Percentiles rank a stretch among this genome's conserved stretches.
Conservation (phyloP, 1,284 basidiomycete species). For the Papiliotrema terrestris region DNA sequence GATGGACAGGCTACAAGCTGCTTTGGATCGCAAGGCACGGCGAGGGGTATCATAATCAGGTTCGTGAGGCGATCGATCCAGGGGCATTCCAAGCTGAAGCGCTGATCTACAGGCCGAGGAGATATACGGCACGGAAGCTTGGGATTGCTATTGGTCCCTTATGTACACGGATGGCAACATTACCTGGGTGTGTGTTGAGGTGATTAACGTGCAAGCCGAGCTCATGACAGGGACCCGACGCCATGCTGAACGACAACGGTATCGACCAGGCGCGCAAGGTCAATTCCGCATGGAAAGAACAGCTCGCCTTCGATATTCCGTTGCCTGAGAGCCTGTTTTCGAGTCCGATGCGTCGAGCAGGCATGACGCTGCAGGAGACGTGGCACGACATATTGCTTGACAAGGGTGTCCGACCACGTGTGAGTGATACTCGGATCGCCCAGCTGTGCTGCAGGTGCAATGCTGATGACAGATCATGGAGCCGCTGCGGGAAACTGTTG, state of each 20-base stretch:
- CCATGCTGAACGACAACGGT: too few species aligned
- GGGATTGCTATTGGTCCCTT: slow-evolving; percentile 37
- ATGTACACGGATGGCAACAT: slow-evolving; percentile 31
- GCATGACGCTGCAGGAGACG: slow-evolving; percentile 35
- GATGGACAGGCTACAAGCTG: slow-evolving; percentile 40
- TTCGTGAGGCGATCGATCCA: slow-evolving; percentile 3
- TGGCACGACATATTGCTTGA: slow-evolving; percentile 31
- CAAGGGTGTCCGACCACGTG: too few species aligned
- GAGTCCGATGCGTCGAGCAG: slow-evolving; percentile 30
- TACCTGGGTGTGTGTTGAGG: slow-evolving; percentile 21
- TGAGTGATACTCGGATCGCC: too few species aligned
- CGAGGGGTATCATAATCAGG: slow-evolving; percentile 37
- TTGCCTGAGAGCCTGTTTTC: slow-evolving; percentile 36
- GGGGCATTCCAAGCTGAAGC: too few species aligned
- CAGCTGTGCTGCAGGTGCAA: too few species aligned
- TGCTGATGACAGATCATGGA: too few species aligned
- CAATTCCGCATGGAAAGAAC: too few species aligned
- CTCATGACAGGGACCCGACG: too few species aligned
- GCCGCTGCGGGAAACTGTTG: too few species aligned
- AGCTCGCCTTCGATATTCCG: not conserved
- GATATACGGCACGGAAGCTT: slow-evolving; percentile 38
- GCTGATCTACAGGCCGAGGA: slow-evolving; percentile 25
- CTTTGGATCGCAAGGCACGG: slow-evolving; percentile 47
- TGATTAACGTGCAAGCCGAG: slow-evolving; percentile 8
- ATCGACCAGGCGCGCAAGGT: too few species aligned